Conservation (phyloP, 2,329 filamentous ascomycete species). For the Aciculosporium take region DNA sequence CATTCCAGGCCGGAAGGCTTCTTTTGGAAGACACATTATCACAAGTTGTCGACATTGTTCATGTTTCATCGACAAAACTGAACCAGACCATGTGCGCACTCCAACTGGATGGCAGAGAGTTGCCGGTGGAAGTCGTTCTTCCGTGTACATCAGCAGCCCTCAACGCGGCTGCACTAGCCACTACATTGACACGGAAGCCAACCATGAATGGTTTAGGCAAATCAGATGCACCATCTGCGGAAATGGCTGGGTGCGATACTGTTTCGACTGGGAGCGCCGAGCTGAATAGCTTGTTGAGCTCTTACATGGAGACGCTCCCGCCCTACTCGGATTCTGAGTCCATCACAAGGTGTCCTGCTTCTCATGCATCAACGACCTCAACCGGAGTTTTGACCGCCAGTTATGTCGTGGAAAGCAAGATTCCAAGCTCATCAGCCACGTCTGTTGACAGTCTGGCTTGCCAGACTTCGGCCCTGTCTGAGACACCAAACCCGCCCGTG, state of each 20-base stretch:
- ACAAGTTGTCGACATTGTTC: constrained; percentile 11
- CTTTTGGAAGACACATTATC: constrained; percentile 10
- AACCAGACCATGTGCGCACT: constrained; percentile 11
- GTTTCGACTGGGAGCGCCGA: neutral
- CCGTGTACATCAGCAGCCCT: constrained; percentile 8
- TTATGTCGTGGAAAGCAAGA: neutral
- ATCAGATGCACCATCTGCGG: neutral
- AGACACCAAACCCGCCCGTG: neutral
- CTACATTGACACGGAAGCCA: constrained; percentile 4
- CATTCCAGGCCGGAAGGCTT: constrained; percentile 3
- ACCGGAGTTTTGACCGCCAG: neutral
- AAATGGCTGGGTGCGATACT: neutral
- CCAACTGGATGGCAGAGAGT: constrained; percentile 5
- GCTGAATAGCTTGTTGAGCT: neutral
- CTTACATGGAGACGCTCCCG: neutral
- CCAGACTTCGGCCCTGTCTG: neutral
- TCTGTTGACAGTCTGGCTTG: neutral
- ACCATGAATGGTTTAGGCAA: neutral
- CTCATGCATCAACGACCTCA: neutral
- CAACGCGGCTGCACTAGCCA: neutral
- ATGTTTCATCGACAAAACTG: constrained; percentile 8
- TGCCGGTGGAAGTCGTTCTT: constrained; percentile 7
- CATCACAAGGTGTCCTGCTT: neutral
- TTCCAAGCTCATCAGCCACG: neutral
- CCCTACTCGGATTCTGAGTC: neutral